A percentile compares a stretch with the other conserved stretches of the same genome.
These are phyloP conservation scores for Lindgomyces ingoldianus DNA, from an alignment of 495 filamentous ascomycete genomes.

Conservation along the genomic window DNA sequence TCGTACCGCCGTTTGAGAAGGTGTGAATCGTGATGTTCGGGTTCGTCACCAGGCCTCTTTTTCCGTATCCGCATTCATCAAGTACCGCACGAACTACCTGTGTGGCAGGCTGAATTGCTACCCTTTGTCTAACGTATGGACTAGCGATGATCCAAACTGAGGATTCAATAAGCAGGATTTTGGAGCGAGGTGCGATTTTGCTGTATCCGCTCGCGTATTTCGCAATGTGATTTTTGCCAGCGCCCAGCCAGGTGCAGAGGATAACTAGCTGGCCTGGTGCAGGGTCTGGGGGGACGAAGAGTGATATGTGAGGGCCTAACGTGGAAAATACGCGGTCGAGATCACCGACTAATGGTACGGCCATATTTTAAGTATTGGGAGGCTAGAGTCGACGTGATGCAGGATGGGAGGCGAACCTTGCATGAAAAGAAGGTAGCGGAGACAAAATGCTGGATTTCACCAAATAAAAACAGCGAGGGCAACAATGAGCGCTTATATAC, in stretches of 20 bases:
- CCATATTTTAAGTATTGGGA: not conserved
- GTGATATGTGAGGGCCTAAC: conserved; percentile 1
- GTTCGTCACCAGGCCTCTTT: not conserved
- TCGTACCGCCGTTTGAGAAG: conserved; percentile 13
- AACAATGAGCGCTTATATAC: not conserved
- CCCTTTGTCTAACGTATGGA: not conserved
- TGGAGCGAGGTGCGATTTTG: conserved; percentile 28
- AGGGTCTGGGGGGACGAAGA: conserved; percentile 22
- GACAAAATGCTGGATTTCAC: too few relatives aligned
- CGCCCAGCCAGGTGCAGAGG: conserved; percentile 39
- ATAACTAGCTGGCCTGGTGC: conserved; percentile 28
- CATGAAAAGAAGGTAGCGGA: too few relatives aligned
- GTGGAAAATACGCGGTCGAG: not conserved
- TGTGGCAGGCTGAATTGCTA: conserved; percentile 4
- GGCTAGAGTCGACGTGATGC: not conserved
- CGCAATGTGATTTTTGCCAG: conserved; percentile 32
- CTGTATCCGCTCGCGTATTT: conserved; percentile 30
- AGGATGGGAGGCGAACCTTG: not conserved
- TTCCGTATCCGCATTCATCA: not conserved
- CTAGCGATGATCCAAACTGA: not conserved
- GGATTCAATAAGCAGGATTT: conserved; percentile 37
- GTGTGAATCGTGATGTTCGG: conserved; percentile 8
- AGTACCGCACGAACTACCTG: not conserved
- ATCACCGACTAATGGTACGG: not conserved
- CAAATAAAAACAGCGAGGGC: not conserved